Evolutionary conservation across 768 basidiomycete species (phyloP), one percentile per base, ranked within the genome.

Genomic region (Kwoniella shandongensis): DNA sequence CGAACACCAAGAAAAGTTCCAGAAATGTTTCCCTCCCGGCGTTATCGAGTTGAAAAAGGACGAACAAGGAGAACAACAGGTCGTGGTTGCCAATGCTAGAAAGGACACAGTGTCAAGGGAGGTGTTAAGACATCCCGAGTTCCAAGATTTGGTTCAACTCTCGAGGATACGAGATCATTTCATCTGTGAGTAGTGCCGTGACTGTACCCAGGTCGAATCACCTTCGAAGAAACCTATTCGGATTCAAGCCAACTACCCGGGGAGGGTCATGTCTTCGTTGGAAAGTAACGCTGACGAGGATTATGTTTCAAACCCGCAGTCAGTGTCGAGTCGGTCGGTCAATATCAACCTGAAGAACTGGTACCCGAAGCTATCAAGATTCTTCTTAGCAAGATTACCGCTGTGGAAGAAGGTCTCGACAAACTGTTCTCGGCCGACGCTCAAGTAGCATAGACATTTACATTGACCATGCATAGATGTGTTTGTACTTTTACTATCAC

Each of bases 21-120:
- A 85, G 70, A 81, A 83, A 48, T 94, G 92, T 76, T 99, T 99
- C 76, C 85, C 91, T 1, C 83, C 86, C 1, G 79, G 79, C 15
- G 79, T 80, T 6, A 73, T 80, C 42, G 76, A 66, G 18, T 64
- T 78, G 17, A 64, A 70, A 42, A 49, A 69, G n/a, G 72, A 76
- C 35, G 44, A 83, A 0, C 17, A 65, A 85, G 62, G 69, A 46
- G 23, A 63, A 42, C 45, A 81, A 79, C 44, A 85, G 88, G 20
- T 76, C 81, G 81, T 82, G 32, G 83, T 91, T 4, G 77, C 72
- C 25, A 75, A 80, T 49, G 65, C 81, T 18, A 81, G 93, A 29
- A 85, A 85, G 55, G 96, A 99, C 72, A 88, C 85, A 2, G 89
- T 99, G 72, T 90, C 86, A 62, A 81, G 96, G 42, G 93, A 98